Percentiles rank a stretch among this genome's conserved stretches.
These are phyloP conservation scores for Blumeria hordei DNA, from an alignment of 2,329 filamentous ascomycete genomes.

Conservation along the genomic window DNA sequence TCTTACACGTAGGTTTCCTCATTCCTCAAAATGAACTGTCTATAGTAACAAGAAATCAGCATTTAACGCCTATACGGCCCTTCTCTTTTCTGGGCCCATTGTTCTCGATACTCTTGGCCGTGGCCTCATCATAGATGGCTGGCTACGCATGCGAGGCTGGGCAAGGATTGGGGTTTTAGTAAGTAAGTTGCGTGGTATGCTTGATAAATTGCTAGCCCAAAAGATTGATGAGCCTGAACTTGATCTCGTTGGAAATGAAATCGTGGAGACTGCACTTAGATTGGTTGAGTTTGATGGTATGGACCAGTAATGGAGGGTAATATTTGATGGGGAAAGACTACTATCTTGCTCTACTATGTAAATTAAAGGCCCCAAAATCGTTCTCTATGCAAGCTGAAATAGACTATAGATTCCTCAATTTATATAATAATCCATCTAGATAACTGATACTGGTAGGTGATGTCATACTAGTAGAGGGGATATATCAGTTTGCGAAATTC, in stretches of 20 bases:
- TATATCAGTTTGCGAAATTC: no score
- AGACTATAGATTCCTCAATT: no score
- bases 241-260: slow-evolving; percentile 32
- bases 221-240: slow-evolving; percentile 54
- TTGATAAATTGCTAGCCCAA: slow-evolving; percentile 60
- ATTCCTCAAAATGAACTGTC: neutral
- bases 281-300: slow-evolving; percentile 78
- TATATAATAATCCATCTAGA: no score
- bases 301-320: slow-evolving; percentile 22
- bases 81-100: slow-evolving; percentile 72
- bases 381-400: no score
- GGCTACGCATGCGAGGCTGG: slow-evolving; percentile 73
- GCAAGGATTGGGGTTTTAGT: slow-evolving; percentile 82
- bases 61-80: slow-evolving; percentile 69
- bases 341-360: no score
- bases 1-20: slow-evolving; percentile 45
- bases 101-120: slow-evolving; percentile 68
- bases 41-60: slow-evolving; percentile 21
- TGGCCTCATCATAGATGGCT: slow-evolving; percentile 75
- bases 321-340: neutral
- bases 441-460: no score
- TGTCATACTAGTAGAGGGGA: no score
- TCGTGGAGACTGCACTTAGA: slow-evolving; percentile 54
- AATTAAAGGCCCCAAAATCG: no score
- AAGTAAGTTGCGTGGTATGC: slow-evolving; percentile 56